Conservation (phyloP, 2,329 filamentous ascomycete species). For the Verticillium tricorpus region DNA sequence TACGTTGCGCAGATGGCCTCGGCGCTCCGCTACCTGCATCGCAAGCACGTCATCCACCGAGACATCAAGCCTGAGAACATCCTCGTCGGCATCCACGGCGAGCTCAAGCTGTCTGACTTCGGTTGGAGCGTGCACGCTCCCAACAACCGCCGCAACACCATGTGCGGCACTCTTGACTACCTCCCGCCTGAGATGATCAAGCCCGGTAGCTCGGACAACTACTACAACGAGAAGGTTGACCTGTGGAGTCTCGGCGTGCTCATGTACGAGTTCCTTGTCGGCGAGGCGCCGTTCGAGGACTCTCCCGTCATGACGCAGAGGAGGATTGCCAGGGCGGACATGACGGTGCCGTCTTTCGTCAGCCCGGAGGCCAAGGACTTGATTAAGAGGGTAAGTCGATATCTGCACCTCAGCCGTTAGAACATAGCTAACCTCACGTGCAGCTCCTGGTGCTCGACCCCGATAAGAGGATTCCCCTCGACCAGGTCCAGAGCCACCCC, state of each 20-base stretch:
- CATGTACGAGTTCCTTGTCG: conserved; percentile 93
- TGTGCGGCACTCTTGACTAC: conserved; percentile 97
- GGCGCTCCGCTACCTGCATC: conserved; percentile 84
- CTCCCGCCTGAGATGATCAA: conserved; percentile 97
- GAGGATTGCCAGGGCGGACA: conserved; percentile 83
- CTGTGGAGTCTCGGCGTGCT: conserved; percentile 93
- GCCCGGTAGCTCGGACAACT: conserved; percentile 75
- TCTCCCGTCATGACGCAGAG: conserved; percentile 91
- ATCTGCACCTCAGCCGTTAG: not conserved
- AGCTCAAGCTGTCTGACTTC: conserved; percentile 98
- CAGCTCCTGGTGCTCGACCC: conserved; percentile 88
- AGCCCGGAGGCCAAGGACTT: conserved; percentile 86
- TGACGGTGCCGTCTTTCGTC: conserved; percentile 87
- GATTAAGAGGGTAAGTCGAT: conserved; percentile 72
- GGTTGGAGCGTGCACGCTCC: conserved; percentile 98
- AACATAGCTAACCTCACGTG: conserved; percentile 10
- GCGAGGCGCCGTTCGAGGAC: conserved; percentile 95
- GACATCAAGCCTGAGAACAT: conserved; percentile 99
- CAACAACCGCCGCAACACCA: conserved; percentile 87
- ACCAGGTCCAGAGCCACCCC: conserved; percentile 83
- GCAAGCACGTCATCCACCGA: conserved; percentile 95
- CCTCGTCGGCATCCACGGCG: conserved; percentile 89
- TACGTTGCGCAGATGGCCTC: conserved; percentile 91
- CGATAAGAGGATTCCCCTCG: conserved; percentile 85
- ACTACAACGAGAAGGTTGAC: conserved; percentile 92